Percentiles rank a stretch among this genome's conserved stretches.
These are phyloP conservation scores for Eremomyces bilateralis DNA, from an alignment of 495 filamentous ascomycete species.

Conservation along the genomic window DNA sequence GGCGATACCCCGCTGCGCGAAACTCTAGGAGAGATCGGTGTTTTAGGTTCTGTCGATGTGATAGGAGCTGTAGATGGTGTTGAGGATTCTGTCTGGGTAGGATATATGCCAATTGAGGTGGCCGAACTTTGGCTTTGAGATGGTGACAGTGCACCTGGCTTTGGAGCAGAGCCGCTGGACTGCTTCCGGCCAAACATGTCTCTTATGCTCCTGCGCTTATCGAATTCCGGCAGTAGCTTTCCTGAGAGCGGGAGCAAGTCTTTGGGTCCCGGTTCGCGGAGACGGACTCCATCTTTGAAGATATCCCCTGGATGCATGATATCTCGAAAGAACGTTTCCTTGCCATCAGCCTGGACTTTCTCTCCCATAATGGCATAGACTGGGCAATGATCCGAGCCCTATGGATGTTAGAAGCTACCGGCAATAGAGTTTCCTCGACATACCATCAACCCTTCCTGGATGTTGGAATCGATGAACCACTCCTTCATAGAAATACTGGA, in stretches of 20 bases:
- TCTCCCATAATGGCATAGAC: constrained; percentile 66
- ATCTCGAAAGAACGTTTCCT: constrained; percentile 37
- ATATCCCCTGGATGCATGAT: constrained; percentile 61
- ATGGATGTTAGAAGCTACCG: not conserved
- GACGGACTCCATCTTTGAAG: constrained; percentile 47
- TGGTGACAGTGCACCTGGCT: no score
- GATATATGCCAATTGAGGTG: no score
- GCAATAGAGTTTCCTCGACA: not conserved
- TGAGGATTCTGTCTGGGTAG: no score
- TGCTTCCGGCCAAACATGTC: constrained; percentile 72
- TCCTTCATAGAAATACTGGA: constrained; percentile 58
- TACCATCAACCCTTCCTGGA: constrained; percentile 80
- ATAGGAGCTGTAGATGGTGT: no score
- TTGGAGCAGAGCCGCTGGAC: no score
- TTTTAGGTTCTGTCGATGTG: no score
- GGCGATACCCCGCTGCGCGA: no score
- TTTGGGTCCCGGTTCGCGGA: constrained; percentile 41
- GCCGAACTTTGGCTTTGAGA: no score
- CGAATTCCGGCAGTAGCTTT: constrained; percentile 71
- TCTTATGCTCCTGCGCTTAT: constrained; percentile 62
- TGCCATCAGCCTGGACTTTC: constrained; percentile 27
- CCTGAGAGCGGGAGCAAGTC: constrained; percentile 54
- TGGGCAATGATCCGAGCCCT: constrained; percentile 92
- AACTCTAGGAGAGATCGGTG: no score
- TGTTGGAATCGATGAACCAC: constrained; percentile 78